A percentile compares a stretch with the other conserved stretches of the same genome.
phyloP scores from a whole-genome alignment of 768 basidiomycete species.

The Agaricus bisporus region DNA sequence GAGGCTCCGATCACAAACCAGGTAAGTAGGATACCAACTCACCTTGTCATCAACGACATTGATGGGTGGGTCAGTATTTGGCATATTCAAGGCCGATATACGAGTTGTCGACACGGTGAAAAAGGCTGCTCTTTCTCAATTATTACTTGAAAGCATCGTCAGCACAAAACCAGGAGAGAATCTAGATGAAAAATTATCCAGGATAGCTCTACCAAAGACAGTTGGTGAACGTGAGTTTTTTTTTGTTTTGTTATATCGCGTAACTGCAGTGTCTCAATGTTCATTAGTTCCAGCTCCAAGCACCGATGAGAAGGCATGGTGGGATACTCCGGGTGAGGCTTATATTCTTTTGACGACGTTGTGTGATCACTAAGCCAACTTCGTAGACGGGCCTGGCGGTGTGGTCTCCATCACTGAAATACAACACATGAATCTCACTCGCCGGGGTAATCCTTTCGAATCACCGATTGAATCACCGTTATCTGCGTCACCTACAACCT shows the following conservation, averaged over 20 bases:
- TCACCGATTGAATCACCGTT: conserved; percentile 57
- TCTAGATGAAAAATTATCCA: conserved; percentile 64
- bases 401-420: conserved; percentile 39
- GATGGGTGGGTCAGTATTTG: conserved; percentile 60
- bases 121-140: conserved; percentile 58
- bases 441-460: conserved; percentile 65
- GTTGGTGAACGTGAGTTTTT: conserved; percentile 36
- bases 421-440: conserved; percentile 24
- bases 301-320: conserved; percentile 72
- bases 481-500: conserved; percentile 75
- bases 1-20: conserved; percentile 94
- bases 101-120: conserved; percentile 76
- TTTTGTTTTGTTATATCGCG: too few species aligned
- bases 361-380: conserved; percentile 1
- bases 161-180: conserved; percentile 60
- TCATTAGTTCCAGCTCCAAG: conserved; percentile 78
- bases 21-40: conserved; percentile 37
- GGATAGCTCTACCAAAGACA: conserved; percentile 43
- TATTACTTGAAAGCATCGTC: conserved; percentile 62
- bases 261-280: conserved; percentile 7
- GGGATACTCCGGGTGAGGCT: conserved; percentile 60
- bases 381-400: conserved; percentile 53
- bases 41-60: not conserved
- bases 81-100: conserved; percentile 71
- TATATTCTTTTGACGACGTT: not conserved